These are phyloP conservation scores for Kalmusia sp. DNA, from an alignment of 2,329 filamentous ascomycete genomes.

Conservation along the genomic window DNA sequence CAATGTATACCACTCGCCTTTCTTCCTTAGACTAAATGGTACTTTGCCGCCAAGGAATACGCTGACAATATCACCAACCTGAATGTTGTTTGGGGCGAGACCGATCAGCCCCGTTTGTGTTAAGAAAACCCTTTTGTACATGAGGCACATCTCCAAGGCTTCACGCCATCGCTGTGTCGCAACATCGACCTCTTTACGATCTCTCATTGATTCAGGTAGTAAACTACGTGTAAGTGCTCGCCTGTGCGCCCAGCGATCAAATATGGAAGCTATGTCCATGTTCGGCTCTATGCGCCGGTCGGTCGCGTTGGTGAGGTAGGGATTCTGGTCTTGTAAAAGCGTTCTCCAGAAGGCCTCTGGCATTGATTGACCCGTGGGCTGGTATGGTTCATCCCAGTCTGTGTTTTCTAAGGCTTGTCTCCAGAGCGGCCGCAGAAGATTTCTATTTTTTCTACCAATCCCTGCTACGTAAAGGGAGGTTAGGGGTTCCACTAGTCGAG, in stretches of 20 bases:
- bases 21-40: neutral
- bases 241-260: constrained; percentile 4
- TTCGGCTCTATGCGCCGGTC: neutral
- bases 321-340: constrained; percentile 1
- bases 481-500: neutral
- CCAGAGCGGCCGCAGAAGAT: neutral
- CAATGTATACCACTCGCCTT: neutral
- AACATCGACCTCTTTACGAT: neutral
- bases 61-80: neutral
- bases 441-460: neutral
- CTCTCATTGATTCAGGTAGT: neutral
- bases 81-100: constrained; percentile 1
- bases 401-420: neutral
- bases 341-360: constrained; percentile 9
- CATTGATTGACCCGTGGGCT: constrained; percentile 3
- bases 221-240: neutral
- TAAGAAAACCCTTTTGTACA: constrained; percentile 2
- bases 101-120: neutral
- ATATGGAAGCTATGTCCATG: neutral
- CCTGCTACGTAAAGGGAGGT: constrained; percentile 2
- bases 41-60: constrained; percentile 1
- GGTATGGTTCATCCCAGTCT: neutral
- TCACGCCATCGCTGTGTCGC: neutral
- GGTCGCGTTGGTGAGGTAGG: constrained; percentile 2
- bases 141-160: neutral